Conservation (phyloP, 768 basidiomycete species). For the Mrakia blollopis region DNA sequence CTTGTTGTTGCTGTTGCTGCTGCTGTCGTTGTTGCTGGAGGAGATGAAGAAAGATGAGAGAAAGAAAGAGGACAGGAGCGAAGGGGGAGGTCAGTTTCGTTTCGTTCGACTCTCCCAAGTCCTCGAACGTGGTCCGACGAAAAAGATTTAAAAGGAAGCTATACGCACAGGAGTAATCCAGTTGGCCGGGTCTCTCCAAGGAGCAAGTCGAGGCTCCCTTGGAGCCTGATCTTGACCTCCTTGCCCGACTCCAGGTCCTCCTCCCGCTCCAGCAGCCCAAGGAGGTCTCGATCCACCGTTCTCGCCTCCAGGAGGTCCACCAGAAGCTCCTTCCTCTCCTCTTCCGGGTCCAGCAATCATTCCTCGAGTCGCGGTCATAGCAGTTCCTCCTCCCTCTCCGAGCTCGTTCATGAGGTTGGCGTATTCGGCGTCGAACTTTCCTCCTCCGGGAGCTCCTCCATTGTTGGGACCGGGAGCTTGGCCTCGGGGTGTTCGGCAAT, state of each 20-base stretch:
- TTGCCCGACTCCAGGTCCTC: slow-evolving; percentile 9
- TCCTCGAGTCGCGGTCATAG: slow-evolving; percentile 39
- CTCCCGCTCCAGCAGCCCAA: neutral
- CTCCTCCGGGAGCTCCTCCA: slow-evolving; percentile 45
- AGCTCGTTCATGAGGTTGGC: slow-evolving; percentile 96
- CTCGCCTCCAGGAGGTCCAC: neutral
- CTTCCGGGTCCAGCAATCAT: slow-evolving; percentile 32
- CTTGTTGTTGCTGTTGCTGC: neutral
- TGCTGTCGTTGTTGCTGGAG: slow-evolving; percentile 16
- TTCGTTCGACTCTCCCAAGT: neutral
- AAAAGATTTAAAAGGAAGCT: neutral
- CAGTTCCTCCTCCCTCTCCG: slow-evolving; percentile 67
- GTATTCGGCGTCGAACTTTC: slow-evolving; percentile 93
- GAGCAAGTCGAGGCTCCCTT: slow-evolving; percentile 18
- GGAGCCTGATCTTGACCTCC: slow-evolving; percentile 2
- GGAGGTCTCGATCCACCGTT: too few species aligned
- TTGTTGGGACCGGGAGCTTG: slow-evolving; percentile 18
- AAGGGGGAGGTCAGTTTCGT: neutral
- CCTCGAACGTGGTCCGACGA: neutral
- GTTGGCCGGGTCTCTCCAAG: slow-evolving; percentile 31
- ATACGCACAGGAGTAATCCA: slow-evolving; percentile 31
- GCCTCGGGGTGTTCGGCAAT: slow-evolving; percentile 32
- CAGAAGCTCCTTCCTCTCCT: slow-evolving; percentile 8
- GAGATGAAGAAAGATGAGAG: neutral
- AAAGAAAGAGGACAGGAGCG: neutral